Base-by-base conservation (phyloP, 192 early-diverging fungal species). In the Coemansia sp. region DNA sequence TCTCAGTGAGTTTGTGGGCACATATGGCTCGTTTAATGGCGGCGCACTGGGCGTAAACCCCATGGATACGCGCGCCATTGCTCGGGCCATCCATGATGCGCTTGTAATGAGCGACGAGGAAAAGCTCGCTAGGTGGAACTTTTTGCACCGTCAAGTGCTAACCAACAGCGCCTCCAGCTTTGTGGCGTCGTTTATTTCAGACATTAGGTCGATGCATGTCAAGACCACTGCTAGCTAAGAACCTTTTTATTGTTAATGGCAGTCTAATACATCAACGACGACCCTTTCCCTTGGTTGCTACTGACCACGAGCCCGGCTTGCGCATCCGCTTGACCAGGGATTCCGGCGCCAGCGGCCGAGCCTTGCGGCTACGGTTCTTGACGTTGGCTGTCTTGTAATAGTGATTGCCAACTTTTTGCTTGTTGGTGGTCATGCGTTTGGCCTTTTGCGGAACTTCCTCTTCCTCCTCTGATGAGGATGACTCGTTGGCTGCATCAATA, bases 1-100 rank as follows among this genome's bases (percentile, higher is more conserved):
- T 47, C 81, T 98, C 9, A 93, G 91, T 62, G 96, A 98, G 83
- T 98, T 98, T 82, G 91, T 94, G 16, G 96, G 96, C 31, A 96
- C 94, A 0, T 93, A 92, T 51, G 94, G 94, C 42, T 86, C 87
- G 11, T 83, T 96, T 23, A 88, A 89, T 38, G 90, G 89, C 16
- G 85, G 82, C 2, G 88, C 88, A 31, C 68, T 93, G 16, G 79
- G 91, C 12, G 90, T 98, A n/a, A 98, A 98, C 68, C 96, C 96
- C 15, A 97, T 94, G 94, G 93, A 98, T 70, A 91, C 87, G 41
- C 63, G 77, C 70, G 92, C 94, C 45, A 90, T 94, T 6, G 91
- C 93, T 6, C 74, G 86, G 51, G 92, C 94, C 6, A 92, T 97
- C 67, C 83, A 93, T 65, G 92, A 94, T 30, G 94, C 90, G 1